Evolutionary conservation across 2,329 filamentous ascomycete species (phyloP), one percentile per base, ranked within the genome.

Genomic region (Conoideocrella luteorostrata): DNA sequence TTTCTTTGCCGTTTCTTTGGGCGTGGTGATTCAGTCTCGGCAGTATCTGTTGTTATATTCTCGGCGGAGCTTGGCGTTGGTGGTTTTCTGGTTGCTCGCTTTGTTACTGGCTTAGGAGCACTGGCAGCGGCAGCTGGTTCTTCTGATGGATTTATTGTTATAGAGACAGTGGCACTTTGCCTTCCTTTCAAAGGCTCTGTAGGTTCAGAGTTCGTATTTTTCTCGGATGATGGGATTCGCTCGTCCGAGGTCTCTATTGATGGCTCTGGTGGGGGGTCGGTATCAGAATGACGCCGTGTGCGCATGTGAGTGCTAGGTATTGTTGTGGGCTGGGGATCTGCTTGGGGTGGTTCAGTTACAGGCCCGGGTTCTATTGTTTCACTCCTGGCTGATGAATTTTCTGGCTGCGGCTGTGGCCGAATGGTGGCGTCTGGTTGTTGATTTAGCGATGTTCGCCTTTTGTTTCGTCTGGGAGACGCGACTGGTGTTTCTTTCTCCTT

Each of bases 1-100:
- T 61, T 61, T 24, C 56, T 54, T 46, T 58, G 60, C 10, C 62
- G 59, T 45, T 65, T 65, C 47, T 52, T 60, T 4, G 61, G 58
- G 28, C 48, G 49, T 13, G 43, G 26, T 17, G 39, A 17, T 37
- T 39, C 42, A 13, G 33, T 26, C 18, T 42, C 34, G 13, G 28
- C n/a, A 9, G 28, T n/a, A 9, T 26, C 29, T 18, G 53, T n/a
- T n/a, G 39, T 35, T 10, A 46, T 51, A 13, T 54, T 54, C 12
- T 45, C 50, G 2, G 50, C 50, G 4, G 23, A n/a, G n/a, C n/a
- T 45, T 23, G 9, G 49, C 48, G 11, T 48, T 49, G 21, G 51
- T 45, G 1, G 44, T 32, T 24, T 45, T 17, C 34, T 52, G 45
- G 37, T 48, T 47, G 40, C 48, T 56, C n/a, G 47, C 40, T 41